A percentile compares a stretch with the other conserved stretches of the same genome.
These are phyloP conservation scores for Phlyctochytrium planicorne DNA, from an alignment of 192 early-diverging fungal genomes.

Conservation along the genomic window DNA sequence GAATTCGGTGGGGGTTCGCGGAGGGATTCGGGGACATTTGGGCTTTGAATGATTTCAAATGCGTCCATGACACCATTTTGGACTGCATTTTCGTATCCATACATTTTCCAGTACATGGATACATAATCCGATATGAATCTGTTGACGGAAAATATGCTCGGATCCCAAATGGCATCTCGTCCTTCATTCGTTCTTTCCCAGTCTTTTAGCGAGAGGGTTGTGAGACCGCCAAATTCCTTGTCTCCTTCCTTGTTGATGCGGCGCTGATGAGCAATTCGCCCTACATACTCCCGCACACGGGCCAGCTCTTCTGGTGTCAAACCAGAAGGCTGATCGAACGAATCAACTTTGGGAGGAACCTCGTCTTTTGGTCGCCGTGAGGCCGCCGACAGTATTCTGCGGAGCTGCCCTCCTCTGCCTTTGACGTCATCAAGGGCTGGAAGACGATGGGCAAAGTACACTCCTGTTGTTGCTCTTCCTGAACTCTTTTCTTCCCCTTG, in stretches of 20 bases:
- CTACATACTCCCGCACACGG: background rate
- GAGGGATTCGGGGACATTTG: too few relatives aligned
- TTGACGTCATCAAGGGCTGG: background rate
- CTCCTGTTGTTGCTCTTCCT: too few relatives aligned
- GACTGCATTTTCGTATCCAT: too few relatives aligned
- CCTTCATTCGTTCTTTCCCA: background rate
- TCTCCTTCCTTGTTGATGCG: background rate
- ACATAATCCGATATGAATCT: background rate
- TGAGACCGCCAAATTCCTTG: background rate
- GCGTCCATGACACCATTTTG: too few relatives aligned
- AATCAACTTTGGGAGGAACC: background rate
- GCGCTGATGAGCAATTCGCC: background rate
- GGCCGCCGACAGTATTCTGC: background rate
- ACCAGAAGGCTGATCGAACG: background rate
- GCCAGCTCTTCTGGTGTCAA: background rate
- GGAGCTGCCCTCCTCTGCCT: background rate
- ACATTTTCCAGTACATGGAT: too few relatives aligned
- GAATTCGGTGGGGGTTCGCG: too few relatives aligned
- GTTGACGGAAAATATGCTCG: slow-evolving; percentile 3
- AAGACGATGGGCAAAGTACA: too few relatives aligned
- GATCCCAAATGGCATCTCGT: background rate
- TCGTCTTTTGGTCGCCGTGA: too few relatives aligned
- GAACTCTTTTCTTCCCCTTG: too few relatives aligned
- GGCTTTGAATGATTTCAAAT: too few relatives aligned
- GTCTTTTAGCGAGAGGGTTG: background rate